Conservation (phyloP, 148 eudicot species). For the Silene conica region DNA sequence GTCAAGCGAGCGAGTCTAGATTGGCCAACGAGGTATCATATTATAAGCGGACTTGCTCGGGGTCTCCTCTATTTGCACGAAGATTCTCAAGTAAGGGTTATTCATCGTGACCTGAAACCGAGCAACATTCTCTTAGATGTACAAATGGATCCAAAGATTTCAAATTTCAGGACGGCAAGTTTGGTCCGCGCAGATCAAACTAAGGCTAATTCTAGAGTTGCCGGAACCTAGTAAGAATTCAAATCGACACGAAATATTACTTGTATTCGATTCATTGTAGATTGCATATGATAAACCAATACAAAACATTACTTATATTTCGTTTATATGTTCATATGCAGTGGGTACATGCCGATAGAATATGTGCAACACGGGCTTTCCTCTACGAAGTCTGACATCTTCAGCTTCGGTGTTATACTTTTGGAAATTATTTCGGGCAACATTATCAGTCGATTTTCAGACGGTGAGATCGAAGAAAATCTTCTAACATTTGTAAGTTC, state of each 20-base stretch:
- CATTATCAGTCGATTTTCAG: background rate
- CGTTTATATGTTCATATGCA: slow-evolving; percentile 8
- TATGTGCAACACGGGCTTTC: slow-evolving; percentile 29
- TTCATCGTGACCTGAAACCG: slow-evolving; percentile 49
- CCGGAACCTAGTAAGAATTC: slow-evolving; percentile 40
- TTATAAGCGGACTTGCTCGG: slow-evolving; percentile 26
- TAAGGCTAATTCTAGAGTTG: slow-evolving; percentile 8
- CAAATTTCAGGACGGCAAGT: slow-evolving; percentile 19
- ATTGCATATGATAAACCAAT: no score
- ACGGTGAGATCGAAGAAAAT: background rate
- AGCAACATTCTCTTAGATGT: slow-evolving; percentile 41
- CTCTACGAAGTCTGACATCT: slow-evolving; percentile 47
- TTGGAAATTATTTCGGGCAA: slow-evolving; percentile 33
- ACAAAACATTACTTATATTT: background rate
- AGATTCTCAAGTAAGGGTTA: slow-evolving; percentile 46
- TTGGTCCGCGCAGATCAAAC: slow-evolving; percentile 14
- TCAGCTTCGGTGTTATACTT: slow-evolving; percentile 44
- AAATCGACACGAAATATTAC: no score
- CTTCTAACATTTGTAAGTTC: slow-evolving; percentile 23
- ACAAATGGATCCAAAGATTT: slow-evolving; percentile 42
- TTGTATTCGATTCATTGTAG: no score
- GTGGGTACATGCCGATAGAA: slow-evolving; percentile 33
- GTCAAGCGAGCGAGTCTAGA: slow-evolving; percentile 15
- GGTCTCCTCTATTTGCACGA: slow-evolving; percentile 31
- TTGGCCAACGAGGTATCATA: slow-evolving; percentile 30